A percentile compares a stretch with the other conserved stretches of the same genome.
phyloP scores from a whole-genome alignment of 108 stramenopile genomes.

The Cyclotella cryptica region DNA sequence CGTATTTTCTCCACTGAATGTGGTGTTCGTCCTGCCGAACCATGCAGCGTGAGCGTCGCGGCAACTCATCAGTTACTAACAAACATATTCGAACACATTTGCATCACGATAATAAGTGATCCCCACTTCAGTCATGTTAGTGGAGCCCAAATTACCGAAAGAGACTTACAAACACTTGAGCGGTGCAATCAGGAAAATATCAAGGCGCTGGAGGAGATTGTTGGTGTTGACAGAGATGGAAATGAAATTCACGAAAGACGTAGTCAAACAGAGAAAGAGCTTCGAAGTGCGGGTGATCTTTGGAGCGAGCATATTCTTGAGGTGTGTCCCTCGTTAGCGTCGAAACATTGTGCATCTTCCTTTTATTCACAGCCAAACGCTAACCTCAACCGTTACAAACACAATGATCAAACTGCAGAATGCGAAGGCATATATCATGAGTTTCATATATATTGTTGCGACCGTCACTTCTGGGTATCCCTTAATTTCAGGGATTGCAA shows the following conservation, averaged over 20 bases:
- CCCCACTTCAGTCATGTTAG: constrained; percentile 43
- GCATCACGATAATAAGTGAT: constrained; percentile 48
- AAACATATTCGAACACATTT: constrained; percentile 57
- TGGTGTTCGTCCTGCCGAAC: constrained; percentile 62
- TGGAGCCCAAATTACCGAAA: constrained; percentile 47
- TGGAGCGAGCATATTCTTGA: constrained; percentile 63
- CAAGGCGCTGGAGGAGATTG: constrained; percentile 55
- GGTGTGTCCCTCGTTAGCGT: neutral
- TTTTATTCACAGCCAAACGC: neutral
- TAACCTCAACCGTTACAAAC: neutral
- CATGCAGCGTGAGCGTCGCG: constrained; percentile 55
- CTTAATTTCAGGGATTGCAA: constrained; percentile 44
- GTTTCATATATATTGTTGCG: constrained; percentile 48
- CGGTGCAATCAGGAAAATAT: constrained; percentile 54
- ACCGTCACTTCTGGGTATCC: constrained; percentile 56
- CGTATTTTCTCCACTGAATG: constrained; percentile 56
- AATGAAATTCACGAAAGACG: constrained; percentile 37
- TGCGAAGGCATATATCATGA: constrained; percentile 52
- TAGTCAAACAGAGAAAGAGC: constrained; percentile 40
- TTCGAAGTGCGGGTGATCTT: constrained; percentile 48
- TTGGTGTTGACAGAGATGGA: constrained; percentile 45
- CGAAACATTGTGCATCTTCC: neutral
- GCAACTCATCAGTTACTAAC: constrained; percentile 61
- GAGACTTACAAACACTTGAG: constrained; percentile 53
- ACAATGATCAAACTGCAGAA: neutral